A percentile compares a stretch with the other conserved stretches of the same genome.
phyloP scores from a whole-genome alignment of 192 early-diverging fungal species.

The Coemansia sp. region DNA sequence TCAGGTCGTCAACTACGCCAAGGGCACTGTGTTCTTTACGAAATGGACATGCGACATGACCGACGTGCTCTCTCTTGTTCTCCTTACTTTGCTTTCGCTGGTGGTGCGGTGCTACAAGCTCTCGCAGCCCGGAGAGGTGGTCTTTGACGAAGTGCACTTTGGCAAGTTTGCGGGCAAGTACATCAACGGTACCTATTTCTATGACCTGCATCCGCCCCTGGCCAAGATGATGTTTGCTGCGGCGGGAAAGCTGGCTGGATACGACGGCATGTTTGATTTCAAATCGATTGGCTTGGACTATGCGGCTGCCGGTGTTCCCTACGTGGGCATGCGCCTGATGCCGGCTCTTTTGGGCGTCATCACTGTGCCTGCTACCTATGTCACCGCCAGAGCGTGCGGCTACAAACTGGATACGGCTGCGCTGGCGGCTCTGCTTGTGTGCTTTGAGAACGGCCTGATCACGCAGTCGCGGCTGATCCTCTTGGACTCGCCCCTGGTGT shows the following conservation, averaged over 20 bases:
- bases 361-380: constrained; percentile 78
- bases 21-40: constrained; percentile 13
- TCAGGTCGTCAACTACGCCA: constrained; percentile 5
- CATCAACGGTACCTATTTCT: constrained; percentile 81
- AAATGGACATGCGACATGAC: constrained; percentile 17
- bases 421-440: constrained; percentile 76
- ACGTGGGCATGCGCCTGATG: constrained; percentile 81
- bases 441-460: constrained; percentile 88
- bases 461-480: constrained; percentile 92
- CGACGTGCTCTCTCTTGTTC: constrained; percentile 14
- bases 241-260: constrained; percentile 77
- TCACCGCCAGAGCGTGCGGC: constrained; percentile 75
- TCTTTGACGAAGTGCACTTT: constrained; percentile 99
- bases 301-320: constrained; percentile 82
- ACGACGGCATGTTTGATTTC: constrained; percentile 94
- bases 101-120: constrained; percentile 36
- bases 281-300: constrained; percentile 94
- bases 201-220: constrained; percentile 95
- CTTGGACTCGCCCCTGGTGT: constrained; percentile 86
- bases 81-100: constrained; percentile 16
- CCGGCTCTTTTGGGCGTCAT: constrained; percentile 76
- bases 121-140: constrained; percentile 30
- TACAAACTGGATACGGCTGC: constrained; percentile 65
- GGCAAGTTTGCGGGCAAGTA: constrained; percentile 95
- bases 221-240: constrained; percentile 88